Percentiles rank a stretch among this genome's conserved stretches.
These are phyloP conservation scores for Pseudogymnoascus sp. DNA, from an alignment of 2,329 filamentous ascomycete species.

Conservation along the genomic window DNA sequence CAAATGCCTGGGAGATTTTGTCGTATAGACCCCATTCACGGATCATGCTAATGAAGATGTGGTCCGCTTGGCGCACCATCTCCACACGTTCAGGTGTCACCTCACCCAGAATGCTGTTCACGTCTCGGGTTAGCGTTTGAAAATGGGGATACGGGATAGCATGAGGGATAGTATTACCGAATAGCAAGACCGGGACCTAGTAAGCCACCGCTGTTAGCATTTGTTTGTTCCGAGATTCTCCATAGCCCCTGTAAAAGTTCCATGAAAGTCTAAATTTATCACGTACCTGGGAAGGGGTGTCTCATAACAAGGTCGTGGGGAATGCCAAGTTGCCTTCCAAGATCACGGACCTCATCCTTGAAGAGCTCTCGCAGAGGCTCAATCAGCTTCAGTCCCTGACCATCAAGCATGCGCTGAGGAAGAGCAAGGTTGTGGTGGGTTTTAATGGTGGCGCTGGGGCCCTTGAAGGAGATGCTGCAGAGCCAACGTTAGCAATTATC, in stretches of 20 bases:
- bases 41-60: slow-evolving; percentile 74
- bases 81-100: slow-evolving; percentile 71
- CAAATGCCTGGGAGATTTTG: slow-evolving; percentile 63
- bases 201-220: slow-evolving; percentile 34
- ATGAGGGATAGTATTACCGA: not conserved
- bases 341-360: slow-evolving; percentile 70
- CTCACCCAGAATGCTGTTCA: slow-evolving; percentile 67
- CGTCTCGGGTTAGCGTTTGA: slow-evolving; percentile 22
- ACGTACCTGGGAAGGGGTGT: slow-evolving; percentile 70
- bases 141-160: not conserved
- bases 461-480: slow-evolving; percentile 58
- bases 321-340: slow-evolving; percentile 64
- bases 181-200: slow-evolving; percentile 24
- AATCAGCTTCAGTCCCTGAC: slow-evolving; percentile 55
- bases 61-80: slow-evolving; percentile 69
- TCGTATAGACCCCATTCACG: slow-evolving; percentile 63
- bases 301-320: slow-evolving; percentile 68
- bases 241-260: not conserved
- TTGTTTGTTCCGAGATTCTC: not conserved
- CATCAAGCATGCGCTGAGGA: slow-evolving; percentile 46
- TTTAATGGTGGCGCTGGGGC: slow-evolving; percentile 64
- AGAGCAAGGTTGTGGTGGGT: slow-evolving; percentile 66
- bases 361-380: slow-evolving; percentile 74
- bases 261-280: slow-evolving; percentile 23
- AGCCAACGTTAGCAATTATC: slow-evolving; percentile 23